A percentile compares a stretch with the other conserved stretches of the same genome.
Conservation (phyloP, 176 grass and related monocot species). For the Carex littledalei region DNA sequence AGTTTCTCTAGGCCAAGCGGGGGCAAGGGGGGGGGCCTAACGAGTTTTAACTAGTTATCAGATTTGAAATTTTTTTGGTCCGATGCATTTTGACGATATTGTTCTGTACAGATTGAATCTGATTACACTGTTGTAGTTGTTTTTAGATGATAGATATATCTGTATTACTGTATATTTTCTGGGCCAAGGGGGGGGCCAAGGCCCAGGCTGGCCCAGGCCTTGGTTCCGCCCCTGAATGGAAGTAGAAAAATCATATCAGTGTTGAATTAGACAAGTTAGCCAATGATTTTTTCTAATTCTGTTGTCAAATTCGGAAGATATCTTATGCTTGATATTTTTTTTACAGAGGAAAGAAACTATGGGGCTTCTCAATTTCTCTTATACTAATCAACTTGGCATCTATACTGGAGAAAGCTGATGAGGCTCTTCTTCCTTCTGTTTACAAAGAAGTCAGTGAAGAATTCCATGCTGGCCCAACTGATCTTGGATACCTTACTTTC, state of each 20-base stretch:
- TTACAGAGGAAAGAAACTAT: conserved; percentile 70
- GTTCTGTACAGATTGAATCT: no score
- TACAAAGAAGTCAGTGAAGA: conserved; percentile 94
- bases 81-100: no score
- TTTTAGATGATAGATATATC: no score
- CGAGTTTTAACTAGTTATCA: no score
- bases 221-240: no score
- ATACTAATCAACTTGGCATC: conserved; percentile 92
- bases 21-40: no score
- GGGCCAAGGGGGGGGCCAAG: no score
- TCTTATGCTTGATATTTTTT: conserved; percentile 17
- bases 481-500: conserved; percentile 91
- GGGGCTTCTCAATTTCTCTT: conserved; percentile 89
- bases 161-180: no score
- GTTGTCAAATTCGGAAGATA: background rate
- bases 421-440: conserved; percentile 90
- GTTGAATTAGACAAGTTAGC: background rate
- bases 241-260: background rate
- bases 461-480: conserved; percentile 77
- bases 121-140: no score
- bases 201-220: no score
- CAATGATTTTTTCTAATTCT: background rate
- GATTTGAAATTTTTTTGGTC: no score
- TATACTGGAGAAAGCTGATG: conserved; percentile 84
- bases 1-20: no score